Percentiles rank a stretch among this genome's conserved stretches.
Conservation (phyloP, 306 rosid species). For the Glycine latifolia region DNA sequence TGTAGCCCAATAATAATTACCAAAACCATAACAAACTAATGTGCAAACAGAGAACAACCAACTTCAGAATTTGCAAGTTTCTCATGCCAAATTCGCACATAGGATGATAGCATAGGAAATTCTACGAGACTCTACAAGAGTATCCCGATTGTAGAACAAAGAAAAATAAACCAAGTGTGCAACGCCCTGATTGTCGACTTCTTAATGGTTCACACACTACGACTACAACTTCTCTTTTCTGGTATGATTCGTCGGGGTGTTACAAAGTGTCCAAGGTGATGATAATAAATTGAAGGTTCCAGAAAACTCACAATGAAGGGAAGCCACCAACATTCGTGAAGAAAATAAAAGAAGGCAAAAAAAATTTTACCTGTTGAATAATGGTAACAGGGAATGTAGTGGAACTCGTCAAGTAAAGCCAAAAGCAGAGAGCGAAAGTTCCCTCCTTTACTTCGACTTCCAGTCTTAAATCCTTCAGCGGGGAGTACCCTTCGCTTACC, state of each 20-base stretch:
- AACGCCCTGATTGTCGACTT: too few relatives aligned
- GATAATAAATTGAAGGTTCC: too few relatives aligned
- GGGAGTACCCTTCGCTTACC: conserved; percentile 54
- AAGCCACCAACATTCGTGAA: not conserved
- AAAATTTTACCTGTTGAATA: conserved; percentile 75
- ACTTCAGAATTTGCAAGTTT: not conserved
- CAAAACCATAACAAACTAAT: conserved; percentile 7
- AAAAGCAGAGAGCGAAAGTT: conserved; percentile 73
- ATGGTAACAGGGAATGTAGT: conserved; percentile 69
- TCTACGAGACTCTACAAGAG: too few relatives aligned
- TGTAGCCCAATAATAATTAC: not conserved
- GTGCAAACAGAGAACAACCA: not conserved
- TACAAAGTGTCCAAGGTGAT: too few relatives aligned
- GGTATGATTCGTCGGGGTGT: too few relatives aligned
- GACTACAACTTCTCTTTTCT: too few relatives aligned
- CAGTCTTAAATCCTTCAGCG: conserved; percentile 66
- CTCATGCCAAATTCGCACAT: too few relatives aligned
- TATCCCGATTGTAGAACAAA: too few relatives aligned
- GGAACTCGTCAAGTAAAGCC: conserved; percentile 75
- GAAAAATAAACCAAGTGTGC: too few relatives aligned
- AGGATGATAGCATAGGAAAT: too few relatives aligned
- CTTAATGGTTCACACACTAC: too few relatives aligned
- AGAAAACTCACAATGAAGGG: not conserved
- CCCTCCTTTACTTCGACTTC: conserved; percentile 66
- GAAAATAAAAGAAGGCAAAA: too few relatives aligned